phyloP scores from a whole-genome alignment of 1,139 yeast species.

The Candida smagusa region DNA sequence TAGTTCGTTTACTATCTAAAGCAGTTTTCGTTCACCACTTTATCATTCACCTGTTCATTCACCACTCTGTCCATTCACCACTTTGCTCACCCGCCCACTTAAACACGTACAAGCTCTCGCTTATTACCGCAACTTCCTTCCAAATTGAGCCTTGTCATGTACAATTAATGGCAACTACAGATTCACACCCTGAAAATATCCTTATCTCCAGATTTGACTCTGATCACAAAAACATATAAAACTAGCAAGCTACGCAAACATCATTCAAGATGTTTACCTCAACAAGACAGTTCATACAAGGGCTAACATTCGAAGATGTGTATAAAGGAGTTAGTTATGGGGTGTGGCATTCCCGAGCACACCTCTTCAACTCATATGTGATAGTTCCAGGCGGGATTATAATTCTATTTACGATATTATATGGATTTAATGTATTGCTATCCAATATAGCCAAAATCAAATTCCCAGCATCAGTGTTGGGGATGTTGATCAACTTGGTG shows the following conservation, averaged over 20 bases:
- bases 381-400: constrained; percentile 37
- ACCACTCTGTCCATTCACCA: too few relatives aligned
- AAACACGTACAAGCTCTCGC: too few relatives aligned
- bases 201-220: background rate
- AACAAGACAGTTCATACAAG: background rate
- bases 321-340: constrained; percentile 19
- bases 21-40: too few relatives aligned
- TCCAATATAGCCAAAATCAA: constrained; percentile 46
- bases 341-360: constrained; percentile 20
- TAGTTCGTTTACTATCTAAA: too few relatives aligned
- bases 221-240: background rate
- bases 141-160: too few relatives aligned
- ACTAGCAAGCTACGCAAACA: background rate
- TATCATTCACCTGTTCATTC: too few relatives aligned
- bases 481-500: constrained; percentile 63
- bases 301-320: constrained; percentile 6
- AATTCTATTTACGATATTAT: constrained; percentile 41
- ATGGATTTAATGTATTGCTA: constrained; percentile 60
- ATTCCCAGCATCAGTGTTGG: constrained; percentile 75
- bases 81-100: too few relatives aligned
- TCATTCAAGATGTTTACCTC: background rate
- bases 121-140: too few relatives aligned
- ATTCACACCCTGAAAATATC: too few relatives aligned
- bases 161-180: too few relatives aligned
- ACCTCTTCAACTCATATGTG: constrained; percentile 31